Conservation (phyloP, 345 rosid genomes). For the Psidium guajava region DNA sequence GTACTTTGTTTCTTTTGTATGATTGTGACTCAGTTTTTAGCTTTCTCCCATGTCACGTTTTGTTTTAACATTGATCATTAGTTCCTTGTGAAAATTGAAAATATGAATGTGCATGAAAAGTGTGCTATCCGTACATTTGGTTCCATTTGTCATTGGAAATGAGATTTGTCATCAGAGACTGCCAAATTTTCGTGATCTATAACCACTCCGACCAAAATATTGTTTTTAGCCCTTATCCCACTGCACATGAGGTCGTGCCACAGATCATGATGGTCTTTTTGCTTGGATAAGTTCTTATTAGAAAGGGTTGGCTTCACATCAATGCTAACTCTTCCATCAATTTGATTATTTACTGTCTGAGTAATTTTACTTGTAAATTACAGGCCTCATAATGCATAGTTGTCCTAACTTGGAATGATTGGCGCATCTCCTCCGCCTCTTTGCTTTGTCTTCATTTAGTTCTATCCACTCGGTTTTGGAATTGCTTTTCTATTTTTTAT, state of each 20-base stretch:
- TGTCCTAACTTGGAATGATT: neutral
- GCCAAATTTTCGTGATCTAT: neutral
- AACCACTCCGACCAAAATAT: neutral
- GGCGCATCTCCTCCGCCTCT: neutral
- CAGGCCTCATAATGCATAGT: neutral
- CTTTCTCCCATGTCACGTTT: neutral
- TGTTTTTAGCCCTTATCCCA: neutral
- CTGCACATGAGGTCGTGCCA: neutral
- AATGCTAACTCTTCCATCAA: neutral
- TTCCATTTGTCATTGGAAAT: neutral
- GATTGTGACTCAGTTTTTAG: neutral
- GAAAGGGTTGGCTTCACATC: neutral
- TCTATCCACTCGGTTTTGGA: neutral
- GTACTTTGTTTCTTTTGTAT: neutral
- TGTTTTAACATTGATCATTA: neutral
- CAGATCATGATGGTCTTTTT: neutral
- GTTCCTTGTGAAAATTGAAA: neutral
- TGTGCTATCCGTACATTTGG: neutral
- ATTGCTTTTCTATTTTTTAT: neutral
- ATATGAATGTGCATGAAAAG: neutral
- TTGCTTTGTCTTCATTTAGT: neutral
- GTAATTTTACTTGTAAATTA: neutral
- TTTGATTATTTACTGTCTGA: neutral
- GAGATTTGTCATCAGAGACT: neutral
- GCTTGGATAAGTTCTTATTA: neutral